A percentile compares a stretch with the other conserved stretches of the same genome.
Evolutionary conservation across 2,329 filamentous ascomycete species (phyloP).

Genomic region (Rachicladosporium sp.): DNA sequence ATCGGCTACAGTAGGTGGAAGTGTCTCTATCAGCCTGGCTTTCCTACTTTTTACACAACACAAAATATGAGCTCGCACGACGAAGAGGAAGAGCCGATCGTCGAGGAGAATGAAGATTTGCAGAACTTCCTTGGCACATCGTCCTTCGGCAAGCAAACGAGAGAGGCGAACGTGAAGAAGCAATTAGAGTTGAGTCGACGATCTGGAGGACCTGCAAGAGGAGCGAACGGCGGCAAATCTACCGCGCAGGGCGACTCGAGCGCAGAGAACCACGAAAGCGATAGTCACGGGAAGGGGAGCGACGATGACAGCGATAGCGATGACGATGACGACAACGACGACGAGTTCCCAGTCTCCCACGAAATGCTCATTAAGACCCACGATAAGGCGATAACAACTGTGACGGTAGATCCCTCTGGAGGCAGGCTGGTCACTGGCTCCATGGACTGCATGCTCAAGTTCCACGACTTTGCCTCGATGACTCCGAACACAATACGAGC

Average conservation of each 20-base stretch:
- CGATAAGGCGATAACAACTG: slow-evolving; percentile 70
- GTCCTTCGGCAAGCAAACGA: slow-evolving; percentile 73
- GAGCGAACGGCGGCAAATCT: slow-evolving; percentile 10
- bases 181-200: slow-evolving; percentile 74
- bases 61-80: too few species aligned
- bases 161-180: slow-evolving; percentile 58
- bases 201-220: slow-evolving; percentile 24
- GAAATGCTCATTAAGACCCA: slow-evolving; percentile 89
- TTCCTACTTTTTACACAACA: too few species aligned
- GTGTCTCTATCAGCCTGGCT: background rate
- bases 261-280: slow-evolving; percentile 35
- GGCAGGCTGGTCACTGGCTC: slow-evolving; percentile 80
- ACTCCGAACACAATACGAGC: slow-evolving; percentile 87
- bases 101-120: slow-evolving; percentile 52
- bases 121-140: slow-evolving; percentile 65
- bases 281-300: slow-evolving; percentile 3
- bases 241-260: slow-evolving; percentile 22
- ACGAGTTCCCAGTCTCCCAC: slow-evolving; percentile 85
- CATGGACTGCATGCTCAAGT: slow-evolving; percentile 77
- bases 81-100: slow-evolving; percentile 9
- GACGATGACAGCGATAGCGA: slow-evolving; percentile 45
- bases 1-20: too few species aligned
- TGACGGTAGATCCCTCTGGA: slow-evolving; percentile 75
- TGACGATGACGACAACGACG: slow-evolving; percentile 56
- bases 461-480: slow-evolving; percentile 93